Evolutionary conservation across 169 alveolate genomes (phyloP).

Genomic region (Plasmodium knowlesi): DNA sequence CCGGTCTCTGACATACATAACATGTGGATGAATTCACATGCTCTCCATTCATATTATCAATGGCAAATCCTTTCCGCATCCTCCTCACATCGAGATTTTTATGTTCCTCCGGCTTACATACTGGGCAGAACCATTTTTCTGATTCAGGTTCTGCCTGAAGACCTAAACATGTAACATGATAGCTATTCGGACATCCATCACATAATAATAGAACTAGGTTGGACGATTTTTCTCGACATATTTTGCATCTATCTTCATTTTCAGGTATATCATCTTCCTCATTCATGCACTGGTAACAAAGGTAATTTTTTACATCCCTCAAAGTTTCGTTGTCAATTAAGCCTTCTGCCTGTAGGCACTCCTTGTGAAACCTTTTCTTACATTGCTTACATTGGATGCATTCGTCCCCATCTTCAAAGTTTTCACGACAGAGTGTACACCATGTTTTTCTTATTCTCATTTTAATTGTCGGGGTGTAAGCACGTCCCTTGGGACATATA

Average conservation of each 20-base stretch:
- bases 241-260: constrained; percentile 89
- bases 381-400: constrained; percentile 83
- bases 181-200: constrained; percentile 93
- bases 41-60: constrained; percentile 82
- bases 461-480: constrained; percentile 8
- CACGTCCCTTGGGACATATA: constrained; percentile 15
- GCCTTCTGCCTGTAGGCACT: constrained; percentile 83
- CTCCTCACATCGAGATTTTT: constrained; percentile 85
- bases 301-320: constrained; percentile 79
- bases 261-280: constrained; percentile 83
- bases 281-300: constrained; percentile 85
- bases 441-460: constrained; percentile 86
- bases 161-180: constrained; percentile 89
- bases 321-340: constrained; percentile 73
- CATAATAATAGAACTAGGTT: constrained; percentile 87
- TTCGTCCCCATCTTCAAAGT: constrained; percentile 81
- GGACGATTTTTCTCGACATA: constrained; percentile 86
- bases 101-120: constrained; percentile 89
- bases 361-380: constrained; percentile 82
- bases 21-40: constrained; percentile 90
- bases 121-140: constrained; percentile 92
- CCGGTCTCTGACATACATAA: constrained; percentile 92
- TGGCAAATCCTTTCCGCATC: constrained; percentile 80
- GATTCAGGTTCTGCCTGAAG: constrained; percentile 89
- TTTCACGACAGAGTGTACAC: constrained; percentile 87